Evolutionary conservation across 768 basidiomycete species (phyloP).

Genomic region (Dacryopinax primogenitus): DNA sequence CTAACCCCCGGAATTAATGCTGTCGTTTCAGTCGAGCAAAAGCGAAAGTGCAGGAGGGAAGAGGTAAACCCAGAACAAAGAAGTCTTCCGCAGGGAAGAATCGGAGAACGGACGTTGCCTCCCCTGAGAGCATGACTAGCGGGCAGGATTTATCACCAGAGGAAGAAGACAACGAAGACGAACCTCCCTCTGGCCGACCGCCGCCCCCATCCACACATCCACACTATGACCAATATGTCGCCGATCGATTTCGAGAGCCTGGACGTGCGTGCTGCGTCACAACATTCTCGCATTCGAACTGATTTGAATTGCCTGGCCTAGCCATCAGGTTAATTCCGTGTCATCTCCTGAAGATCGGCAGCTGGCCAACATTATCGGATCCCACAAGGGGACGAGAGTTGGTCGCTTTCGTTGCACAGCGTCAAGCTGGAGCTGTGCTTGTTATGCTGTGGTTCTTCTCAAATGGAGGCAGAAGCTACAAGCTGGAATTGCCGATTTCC

Average conservation of each 20-base stretch:
- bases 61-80: constrained; percentile 19
- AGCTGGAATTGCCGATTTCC: neutral
- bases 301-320: constrained; percentile 20
- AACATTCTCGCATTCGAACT: neutral
- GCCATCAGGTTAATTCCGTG: constrained; percentile 68
- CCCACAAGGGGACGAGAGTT: neutral
- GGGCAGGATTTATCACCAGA: constrained; percentile 6
- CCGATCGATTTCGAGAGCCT: constrained; percentile 58
- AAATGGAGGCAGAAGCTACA: neutral
- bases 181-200: constrained; percentile 32
- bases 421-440: neutral
- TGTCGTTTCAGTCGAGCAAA: constrained; percentile 52
- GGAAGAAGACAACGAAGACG: constrained; percentile 19
- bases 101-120: constrained; percentile 29
- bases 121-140: constrained; percentile 13
- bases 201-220: constrained; percentile 39
- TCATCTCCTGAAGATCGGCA: constrained; percentile 58
- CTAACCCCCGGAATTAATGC: neutral
- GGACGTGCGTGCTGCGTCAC: constrained; percentile 42
- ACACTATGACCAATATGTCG: constrained; percentile 47
- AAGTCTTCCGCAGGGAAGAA: neutral
- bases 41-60: constrained; percentile 57
- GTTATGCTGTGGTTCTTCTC: constrained; percentile 5
- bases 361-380: constrained; percentile 36
- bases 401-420: constrained; percentile 4